Evolutionary conservation across 2,329 filamentous ascomycete genomes (phyloP).

Genomic region (Monosporascus sp.): DNA sequence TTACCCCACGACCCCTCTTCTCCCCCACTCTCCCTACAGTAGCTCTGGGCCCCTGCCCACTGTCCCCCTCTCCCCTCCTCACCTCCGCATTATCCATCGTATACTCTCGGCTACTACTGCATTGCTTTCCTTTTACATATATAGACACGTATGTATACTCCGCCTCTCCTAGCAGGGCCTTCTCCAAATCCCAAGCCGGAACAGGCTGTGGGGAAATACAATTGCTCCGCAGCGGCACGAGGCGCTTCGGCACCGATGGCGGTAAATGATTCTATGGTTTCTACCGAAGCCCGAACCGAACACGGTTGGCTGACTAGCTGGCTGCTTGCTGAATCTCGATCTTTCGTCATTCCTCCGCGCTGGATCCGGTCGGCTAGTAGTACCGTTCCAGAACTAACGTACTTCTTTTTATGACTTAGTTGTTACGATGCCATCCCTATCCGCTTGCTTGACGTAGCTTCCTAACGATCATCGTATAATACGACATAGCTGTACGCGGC

Average conservation of each 20-base stretch:
- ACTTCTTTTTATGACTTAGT: too few species aligned
- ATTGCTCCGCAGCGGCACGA: slow-evolving; percentile 7
- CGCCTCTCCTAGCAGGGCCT: too few species aligned
- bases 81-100: neutral
- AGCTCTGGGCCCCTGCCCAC: neutral
- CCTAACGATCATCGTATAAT: neutral
- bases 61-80: neutral
- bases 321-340: slow-evolving; percentile 15
- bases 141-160: too few species aligned
- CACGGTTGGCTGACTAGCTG: slow-evolving; percentile 8
- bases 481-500: too few species aligned
- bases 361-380: neutral
- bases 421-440: too few species aligned
- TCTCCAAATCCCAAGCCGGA: slow-evolving; percentile 3
- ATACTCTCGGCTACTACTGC: neutral
- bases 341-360: slow-evolving; percentile 11
- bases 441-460: neutral
- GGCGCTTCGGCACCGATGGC: slow-evolving; percentile 21
- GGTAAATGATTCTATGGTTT: slow-evolving; percentile 20
- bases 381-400: too few species aligned
- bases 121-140: too few species aligned
- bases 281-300: neutral
- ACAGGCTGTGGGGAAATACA: slow-evolving; percentile 14
- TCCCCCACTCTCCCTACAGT: neutral
- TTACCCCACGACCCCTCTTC: neutral